Conservation (phyloP, 31 red algal genomes). For the Asparagopsis taxiformis region DNA sequence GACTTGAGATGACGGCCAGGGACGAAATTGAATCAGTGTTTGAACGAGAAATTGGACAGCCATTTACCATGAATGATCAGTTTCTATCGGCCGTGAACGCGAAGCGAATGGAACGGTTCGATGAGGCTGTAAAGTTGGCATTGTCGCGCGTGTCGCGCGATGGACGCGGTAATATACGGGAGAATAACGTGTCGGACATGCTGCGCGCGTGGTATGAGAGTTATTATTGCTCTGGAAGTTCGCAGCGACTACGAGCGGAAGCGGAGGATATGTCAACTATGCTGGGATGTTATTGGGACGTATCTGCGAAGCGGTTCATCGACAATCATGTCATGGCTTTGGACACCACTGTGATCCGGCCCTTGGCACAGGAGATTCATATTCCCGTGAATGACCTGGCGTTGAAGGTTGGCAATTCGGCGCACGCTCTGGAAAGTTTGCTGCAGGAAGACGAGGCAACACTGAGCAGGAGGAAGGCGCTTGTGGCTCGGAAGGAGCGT, state of each 20-base stretch:
- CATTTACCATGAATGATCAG: conserved; percentile 69
- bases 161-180: conserved; percentile 30
- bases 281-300: conserved; percentile 64
- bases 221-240: conserved; percentile 51
- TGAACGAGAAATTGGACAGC: conserved; percentile 51
- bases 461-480: conserved; percentile 25
- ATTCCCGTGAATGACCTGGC: conserved; percentile 57
- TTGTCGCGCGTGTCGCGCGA: conserved; percentile 33
- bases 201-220: conserved; percentile 60
- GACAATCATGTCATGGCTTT: conserved; percentile 66
- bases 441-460: conserved; percentile 42
- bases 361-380: conserved; percentile 50
- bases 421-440: conserved; percentile 37
- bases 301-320: conserved; percentile 51
- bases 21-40: conserved; percentile 42
- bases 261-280: conserved; percentile 64
- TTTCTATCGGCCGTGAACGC: conserved; percentile 46
- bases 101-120: conserved; percentile 56
- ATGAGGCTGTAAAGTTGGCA: conserved; percentile 37
- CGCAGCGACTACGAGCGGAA: conserved; percentile 43
- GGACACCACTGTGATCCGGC: conserved; percentile 47
- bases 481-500: conserved; percentile 20
- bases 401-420: conserved; percentile 52
- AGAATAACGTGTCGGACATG: conserved; percentile 55
- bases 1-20: conserved; percentile 20